Base-by-base conservation (phyloP, 108 stramenopile genomes). In the Nitzschia sp. region DNA sequence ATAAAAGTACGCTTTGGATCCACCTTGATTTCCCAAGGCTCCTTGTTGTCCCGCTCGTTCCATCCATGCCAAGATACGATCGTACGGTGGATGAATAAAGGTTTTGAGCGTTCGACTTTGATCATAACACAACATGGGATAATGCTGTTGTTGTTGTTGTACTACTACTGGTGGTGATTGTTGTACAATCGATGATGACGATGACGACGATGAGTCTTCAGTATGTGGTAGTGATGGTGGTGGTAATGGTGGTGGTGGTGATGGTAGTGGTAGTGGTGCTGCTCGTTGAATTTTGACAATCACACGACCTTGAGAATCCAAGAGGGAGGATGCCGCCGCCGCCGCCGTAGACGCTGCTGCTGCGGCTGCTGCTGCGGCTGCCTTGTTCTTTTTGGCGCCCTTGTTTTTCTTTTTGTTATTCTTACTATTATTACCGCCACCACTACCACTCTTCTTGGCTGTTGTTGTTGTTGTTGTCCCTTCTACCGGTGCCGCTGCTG, bases 261-360 rank as follows among this genome's bases (percentile, higher is more conserved):
- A 8, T n/a, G 19, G 48, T 8, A n/a, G 19, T n/a, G 48, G 28
- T 0, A 59, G 0, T 17, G 78, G 57, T 23, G 81, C 81, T 8
- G 85, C 84, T 26, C 74, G 35, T 77, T 89, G 88, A 52, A 89
- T 83, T 65, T 89, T 89, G 50, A 83, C 80, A 57, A 86, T 82
- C 15, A 63, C 21, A 19, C 56, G 1, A 5, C 38, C 52, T 16
- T 60, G 48, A 11, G 69, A 59, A 36, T 66, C 73, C 1, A 58
- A 71, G n/a, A 53, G 56, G 1, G 57, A 26, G 17, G 2, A 1
- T 1, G 32, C 9, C 19, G 53, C 25, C 1, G 44, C 3, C 28
- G 22, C 45, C 17, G 44, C 41, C 17, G 17, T 1, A 25, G 47
- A 9, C 17, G 5, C n/a, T n/a, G n/a, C n/a, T 23, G 23, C 25